Conservation (phyloP, 805 yeast genomes). For the Metschnikowia santaceciliae region DNA sequence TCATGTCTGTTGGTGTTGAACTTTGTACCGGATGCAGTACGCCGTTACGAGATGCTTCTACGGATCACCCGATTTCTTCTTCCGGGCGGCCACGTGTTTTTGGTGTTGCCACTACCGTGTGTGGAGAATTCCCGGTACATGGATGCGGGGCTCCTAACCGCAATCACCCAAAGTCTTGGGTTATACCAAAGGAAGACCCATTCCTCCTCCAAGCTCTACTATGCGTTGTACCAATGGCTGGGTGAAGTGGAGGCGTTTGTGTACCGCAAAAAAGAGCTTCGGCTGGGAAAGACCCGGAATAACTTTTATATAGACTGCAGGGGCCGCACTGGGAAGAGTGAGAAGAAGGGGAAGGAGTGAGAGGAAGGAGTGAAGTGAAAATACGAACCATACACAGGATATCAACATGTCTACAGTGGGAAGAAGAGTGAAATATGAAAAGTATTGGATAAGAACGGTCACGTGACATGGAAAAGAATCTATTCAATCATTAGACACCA, state of each 20-base stretch:
- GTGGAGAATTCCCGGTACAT: conserved; percentile 77
- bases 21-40: conserved; percentile 70
- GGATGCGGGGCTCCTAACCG: conserved; percentile 37
- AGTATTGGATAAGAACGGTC: no score
- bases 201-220: conserved; percentile 67
- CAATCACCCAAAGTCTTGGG: conserved; percentile 60
- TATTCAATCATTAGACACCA: no score
- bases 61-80: conserved; percentile 54
- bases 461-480: no score
- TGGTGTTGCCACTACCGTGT: conserved; percentile 90
- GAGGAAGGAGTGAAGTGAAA: no score
- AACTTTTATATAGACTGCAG: conserved; percentile 55
- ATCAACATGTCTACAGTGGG: no score
- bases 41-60: conserved; percentile 74
- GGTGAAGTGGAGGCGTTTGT: conserved; percentile 19
- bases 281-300: conserved; percentile 58
- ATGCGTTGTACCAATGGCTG: conserved; percentile 59
- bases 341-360: no score
- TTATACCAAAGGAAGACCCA: conserved; percentile 45
- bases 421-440: no score
- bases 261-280: conserved; percentile 44
- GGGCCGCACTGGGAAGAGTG: background rate
- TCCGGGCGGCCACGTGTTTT: conserved; percentile 47
- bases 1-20: conserved; percentile 87
- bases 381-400: no score